These are phyloP conservation scores for Stagonosporopsis vannaccii DNA, from an alignment of 2,329 filamentous ascomycete genomes.

Conservation along the genomic window DNA sequence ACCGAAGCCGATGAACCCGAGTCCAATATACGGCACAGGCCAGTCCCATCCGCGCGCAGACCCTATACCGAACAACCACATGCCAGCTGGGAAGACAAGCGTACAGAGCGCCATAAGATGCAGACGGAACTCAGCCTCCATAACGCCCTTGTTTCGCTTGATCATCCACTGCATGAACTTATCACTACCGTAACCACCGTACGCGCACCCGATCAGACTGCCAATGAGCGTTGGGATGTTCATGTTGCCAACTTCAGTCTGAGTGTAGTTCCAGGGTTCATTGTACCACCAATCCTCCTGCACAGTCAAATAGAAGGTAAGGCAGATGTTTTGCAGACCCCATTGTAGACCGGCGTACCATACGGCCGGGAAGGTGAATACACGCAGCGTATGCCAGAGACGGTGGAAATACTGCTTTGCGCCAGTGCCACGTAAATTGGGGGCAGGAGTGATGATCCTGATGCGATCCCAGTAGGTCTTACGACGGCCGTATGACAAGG, in stretches of 20 bases:
- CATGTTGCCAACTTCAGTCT: conserved; percentile 64
- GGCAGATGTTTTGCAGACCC: conserved; percentile 67
- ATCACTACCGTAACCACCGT: conserved; percentile 65
- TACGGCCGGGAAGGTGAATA: conserved; percentile 66
- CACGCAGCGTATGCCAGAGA: conserved; percentile 63
- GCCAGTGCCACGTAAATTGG: conserved; percentile 61
- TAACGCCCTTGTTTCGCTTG: conserved; percentile 60
- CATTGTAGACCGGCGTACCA: conserved; percentile 66
- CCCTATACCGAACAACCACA: conserved; percentile 63
- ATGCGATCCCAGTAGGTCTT: conserved; percentile 65
- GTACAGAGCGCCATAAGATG: conserved; percentile 61
- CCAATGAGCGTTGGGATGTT: conserved; percentile 64
- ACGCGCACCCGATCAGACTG: conserved; percentile 63
- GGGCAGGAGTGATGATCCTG: conserved; percentile 62
- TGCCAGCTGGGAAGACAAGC: conserved; percentile 59
- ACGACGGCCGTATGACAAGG: conserved; percentile 19
- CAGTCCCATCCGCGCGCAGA: conserved; percentile 60
- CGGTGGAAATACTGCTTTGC: conserved; percentile 62
- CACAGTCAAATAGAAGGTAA: conserved; percentile 66
- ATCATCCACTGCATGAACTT: conserved; percentile 64
- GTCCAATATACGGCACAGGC: conserved; percentile 62
- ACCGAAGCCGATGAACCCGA: conserved; percentile 66
- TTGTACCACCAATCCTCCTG: conserved; percentile 64
- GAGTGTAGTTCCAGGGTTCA: conserved; percentile 63
- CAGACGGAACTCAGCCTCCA: conserved; percentile 63